phyloP scores from a whole-genome alignment of 2,329 filamentous ascomycete species.

The Scedosporium dehoogii region DNA sequence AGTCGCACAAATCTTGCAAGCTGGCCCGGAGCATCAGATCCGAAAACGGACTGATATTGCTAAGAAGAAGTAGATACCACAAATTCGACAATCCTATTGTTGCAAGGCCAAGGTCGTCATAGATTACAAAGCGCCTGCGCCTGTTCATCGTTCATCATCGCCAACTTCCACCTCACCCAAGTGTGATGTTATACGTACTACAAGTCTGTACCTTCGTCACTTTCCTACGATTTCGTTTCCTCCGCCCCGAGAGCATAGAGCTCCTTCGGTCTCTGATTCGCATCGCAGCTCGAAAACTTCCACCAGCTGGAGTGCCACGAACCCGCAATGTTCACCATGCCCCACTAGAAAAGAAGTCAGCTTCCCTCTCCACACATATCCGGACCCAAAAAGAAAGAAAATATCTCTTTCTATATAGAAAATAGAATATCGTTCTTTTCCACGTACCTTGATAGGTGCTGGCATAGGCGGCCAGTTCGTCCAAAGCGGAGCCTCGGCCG shows the following conservation, averaged over 20 bases:
- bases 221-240: neutral
- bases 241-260: conserved; percentile 33
- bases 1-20: no score
- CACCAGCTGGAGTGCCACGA: conserved; percentile 48
- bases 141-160: no score
- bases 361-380: neutral
- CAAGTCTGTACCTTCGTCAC: neutral
- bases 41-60: no score
- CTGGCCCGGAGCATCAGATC: no score
- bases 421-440: no score
- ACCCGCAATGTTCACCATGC: conserved; percentile 47
- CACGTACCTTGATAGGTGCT: conserved; percentile 32
- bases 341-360: conserved; percentile 29
- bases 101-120: no score
- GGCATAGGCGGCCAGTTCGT: conserved; percentile 57
- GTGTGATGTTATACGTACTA: no score
- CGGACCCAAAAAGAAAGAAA: no score
- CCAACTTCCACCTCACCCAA: no score
- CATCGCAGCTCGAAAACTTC: conserved; percentile 56
- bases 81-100: no score
- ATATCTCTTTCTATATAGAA: neutral
- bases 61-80: no score
- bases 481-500: conserved; percentile 49
- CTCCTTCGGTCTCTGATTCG: conserved; percentile 39
- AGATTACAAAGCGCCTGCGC: no score